phyloP scores from a whole-genome alignment of 1,284 basidiomycete species.

The Trichosporon asahii region DNA sequence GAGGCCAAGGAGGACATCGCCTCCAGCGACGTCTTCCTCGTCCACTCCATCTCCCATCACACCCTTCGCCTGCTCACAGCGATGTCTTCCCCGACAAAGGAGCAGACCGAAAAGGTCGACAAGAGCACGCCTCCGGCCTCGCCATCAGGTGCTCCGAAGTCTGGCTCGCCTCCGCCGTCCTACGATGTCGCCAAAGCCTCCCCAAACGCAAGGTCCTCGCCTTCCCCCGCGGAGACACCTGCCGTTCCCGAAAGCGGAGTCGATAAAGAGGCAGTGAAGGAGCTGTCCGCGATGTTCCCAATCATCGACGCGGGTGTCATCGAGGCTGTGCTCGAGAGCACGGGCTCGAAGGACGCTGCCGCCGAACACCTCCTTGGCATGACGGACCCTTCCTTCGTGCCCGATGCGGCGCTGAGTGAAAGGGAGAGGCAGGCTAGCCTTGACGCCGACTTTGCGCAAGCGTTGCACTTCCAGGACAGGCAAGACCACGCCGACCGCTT shows the following conservation, averaged over 20 bases:
- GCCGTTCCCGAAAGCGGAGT: conserved; percentile 18
- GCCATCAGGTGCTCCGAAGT: conserved; percentile 40
- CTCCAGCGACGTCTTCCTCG: neutral
- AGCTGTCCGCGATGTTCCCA: conserved; percentile 46
- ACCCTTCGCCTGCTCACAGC: neutral
- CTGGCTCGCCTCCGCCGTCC: neutral
- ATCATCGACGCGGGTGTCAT: conserved; percentile 45
- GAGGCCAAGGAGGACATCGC: neutral
- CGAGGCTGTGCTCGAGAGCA: conserved; percentile 47
- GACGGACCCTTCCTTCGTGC: conserved; percentile 49
- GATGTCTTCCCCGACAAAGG: neutral
- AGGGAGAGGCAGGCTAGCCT: conserved; percentile 39
- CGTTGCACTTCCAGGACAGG: conserved; percentile 47
- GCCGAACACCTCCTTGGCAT: conserved; percentile 49
- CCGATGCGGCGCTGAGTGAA: conserved; percentile 28
- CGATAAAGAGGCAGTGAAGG: conserved; percentile 8
- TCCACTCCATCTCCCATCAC: neutral
- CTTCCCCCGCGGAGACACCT: conserved; percentile 41
- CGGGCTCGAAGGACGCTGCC: conserved; percentile 42
- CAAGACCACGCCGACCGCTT: conserved; percentile 20
- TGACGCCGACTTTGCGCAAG: conserved; percentile 49
- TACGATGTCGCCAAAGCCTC: neutral
- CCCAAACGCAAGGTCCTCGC: conserved; percentile 17
- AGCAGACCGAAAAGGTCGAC: neutral
- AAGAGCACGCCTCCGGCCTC: neutral